Base-by-base conservation (phyloP, 2,329 filamentous ascomycete genomes). In the Colletotrichum nymphaeae region DNA sequence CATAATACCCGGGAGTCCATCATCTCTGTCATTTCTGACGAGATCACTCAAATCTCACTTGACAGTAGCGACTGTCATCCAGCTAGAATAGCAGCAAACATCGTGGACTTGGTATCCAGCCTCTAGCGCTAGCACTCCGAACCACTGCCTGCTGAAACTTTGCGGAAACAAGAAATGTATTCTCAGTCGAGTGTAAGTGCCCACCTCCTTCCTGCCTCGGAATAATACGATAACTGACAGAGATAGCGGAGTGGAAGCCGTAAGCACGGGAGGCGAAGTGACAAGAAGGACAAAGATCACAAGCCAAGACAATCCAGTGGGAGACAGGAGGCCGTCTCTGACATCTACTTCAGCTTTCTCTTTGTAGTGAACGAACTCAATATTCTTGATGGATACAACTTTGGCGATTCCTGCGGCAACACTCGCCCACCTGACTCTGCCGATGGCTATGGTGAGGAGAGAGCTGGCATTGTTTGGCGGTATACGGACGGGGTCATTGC, bases 301-400 rank as follows among this genome's bases (percentile, higher is more conserved):
- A 62, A 49, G n/a, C 52, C 58, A 2, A 24, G 24, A n/a, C 5
- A n/a, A 8, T 19, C 24, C 58, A 64, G 58, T n/a, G 14, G 19
- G 14, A 70, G 55, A 12, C 67, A 71, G 14, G 67, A 65, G 1
- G 52, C 30, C 30, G 30, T 30, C 30, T 8, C 30, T 30, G 30
- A 3, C 30, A 30, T 7, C 11, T 6, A 5, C n/a, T 35, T 79
- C 1, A 80, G 77, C 42, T 86, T 86, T 67, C 74, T 85, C 1
- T 86, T 86, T 30, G 77, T 83, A 3, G 78, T 84, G 57, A 84
- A 84, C 70, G 80, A 84, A 53, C 76, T 84, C 4, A 6, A 67
- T 1, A 69, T 82, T 26, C 62, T 11, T 11, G 76, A 75, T 7
- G 66, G 58, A 0, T 37, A 37, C 2, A 32, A 46, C 55, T 9